Evolutionary conservation across 208 protist genomes (phyloP).

Genomic region (Trypanosoma conorhini): DNA sequence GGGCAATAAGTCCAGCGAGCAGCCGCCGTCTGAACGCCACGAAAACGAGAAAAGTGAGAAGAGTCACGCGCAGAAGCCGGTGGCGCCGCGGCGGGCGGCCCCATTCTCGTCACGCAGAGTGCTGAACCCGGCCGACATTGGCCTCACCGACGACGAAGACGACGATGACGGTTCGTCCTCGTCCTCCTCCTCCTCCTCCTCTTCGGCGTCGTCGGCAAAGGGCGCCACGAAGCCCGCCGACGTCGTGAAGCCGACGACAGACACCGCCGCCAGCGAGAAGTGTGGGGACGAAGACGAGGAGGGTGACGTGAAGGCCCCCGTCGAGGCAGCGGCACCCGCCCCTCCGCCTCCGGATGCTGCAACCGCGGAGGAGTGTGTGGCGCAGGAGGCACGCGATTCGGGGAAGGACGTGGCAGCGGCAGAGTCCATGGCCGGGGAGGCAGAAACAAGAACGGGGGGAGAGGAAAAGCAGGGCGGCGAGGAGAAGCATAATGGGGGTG

Average conservation of each 20-base stretch:
- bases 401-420: constrained; percentile 14
- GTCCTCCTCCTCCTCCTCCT: constrained; percentile 28
- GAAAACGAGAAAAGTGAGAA: neutral
- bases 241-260: neutral
- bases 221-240: neutral
- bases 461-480: constrained; percentile 11
- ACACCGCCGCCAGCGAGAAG: neutral
- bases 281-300: neutral
- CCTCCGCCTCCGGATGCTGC: neutral
- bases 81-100: neutral
- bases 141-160: constrained; percentile 25
- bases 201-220: constrained; percentile 8
- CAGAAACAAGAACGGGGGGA: constrained; percentile 17
- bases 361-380: neutral
- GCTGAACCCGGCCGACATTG: constrained; percentile 22
- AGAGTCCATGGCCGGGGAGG: constrained; percentile 11
- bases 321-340: neutral
- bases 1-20: constrained; percentile 4
- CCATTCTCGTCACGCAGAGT: constrained; percentile 17
- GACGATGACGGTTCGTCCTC: constrained; percentile 13
- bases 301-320: neutral
- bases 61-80: neutral
- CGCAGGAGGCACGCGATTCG: neutral
- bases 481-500: neutral
- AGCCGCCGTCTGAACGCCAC: neutral